These are phyloP conservation scores for Tritrichomonas foetus DNA, from an alignment of 208 protist species.

Conservation along the genomic window DNA sequence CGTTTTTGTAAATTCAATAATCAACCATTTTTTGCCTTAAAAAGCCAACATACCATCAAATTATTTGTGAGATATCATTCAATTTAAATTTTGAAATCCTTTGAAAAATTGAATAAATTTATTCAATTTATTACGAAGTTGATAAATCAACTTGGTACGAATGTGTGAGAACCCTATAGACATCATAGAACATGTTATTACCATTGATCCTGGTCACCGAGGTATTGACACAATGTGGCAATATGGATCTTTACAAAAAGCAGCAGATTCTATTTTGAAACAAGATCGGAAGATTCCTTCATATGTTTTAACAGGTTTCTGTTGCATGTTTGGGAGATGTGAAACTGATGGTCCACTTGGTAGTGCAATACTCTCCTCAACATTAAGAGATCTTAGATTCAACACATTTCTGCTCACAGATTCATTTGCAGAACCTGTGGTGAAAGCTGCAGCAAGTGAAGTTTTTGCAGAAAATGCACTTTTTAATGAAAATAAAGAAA, in stretches of 20 bases:
- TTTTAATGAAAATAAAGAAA: too few relatives aligned
- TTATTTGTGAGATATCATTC: too few relatives aligned
- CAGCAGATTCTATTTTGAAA: not conserved
- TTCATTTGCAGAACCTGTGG: not conserved
- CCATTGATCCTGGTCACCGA: not conserved
- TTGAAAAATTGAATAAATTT: too few relatives aligned
- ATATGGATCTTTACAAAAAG: not conserved
- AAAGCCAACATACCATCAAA: too few relatives aligned
- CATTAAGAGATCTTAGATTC: not conserved
- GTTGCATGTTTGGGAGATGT: not conserved
- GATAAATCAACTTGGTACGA: too few relatives aligned
- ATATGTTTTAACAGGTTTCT: not conserved
- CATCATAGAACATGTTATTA: not conserved
- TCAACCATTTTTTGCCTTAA: too few relatives aligned
- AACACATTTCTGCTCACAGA: not conserved
- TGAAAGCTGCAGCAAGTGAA: not conserved
- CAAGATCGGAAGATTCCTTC: not conserved
- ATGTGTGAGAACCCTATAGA: too few relatives aligned
- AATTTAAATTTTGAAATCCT: too few relatives aligned
- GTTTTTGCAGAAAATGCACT: not conserved
- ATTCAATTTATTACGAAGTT: too few relatives aligned
- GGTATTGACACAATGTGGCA: not conserved
- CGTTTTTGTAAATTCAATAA: too few relatives aligned
- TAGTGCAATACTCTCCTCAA: not conserved
- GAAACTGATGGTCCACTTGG: constrained; percentile 24